Percentiles rank a stretch among this genome's conserved stretches.
phyloP scores from a whole-genome alignment of 2,329 filamentous ascomycete genomes.

The Colletotrichum tanaceti region DNA sequence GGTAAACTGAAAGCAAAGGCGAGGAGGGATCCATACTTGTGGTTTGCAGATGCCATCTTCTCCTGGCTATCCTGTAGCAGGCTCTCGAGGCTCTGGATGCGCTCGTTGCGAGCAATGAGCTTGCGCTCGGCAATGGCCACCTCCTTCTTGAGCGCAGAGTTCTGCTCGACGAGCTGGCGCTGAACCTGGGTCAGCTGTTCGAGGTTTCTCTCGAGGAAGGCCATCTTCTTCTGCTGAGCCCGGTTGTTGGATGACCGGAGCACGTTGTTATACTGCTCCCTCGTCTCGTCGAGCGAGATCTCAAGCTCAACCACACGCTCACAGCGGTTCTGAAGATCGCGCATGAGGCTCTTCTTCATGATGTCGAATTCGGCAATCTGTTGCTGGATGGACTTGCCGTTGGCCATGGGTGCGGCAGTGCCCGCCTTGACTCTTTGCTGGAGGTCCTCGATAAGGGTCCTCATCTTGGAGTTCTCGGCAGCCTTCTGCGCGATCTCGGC shows the following conservation, averaged over 20 bases:
- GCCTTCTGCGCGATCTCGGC: slow-evolving; percentile 80
- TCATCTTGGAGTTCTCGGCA: slow-evolving; percentile 85
- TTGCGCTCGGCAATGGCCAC: slow-evolving; percentile 98
- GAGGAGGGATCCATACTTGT: slow-evolving; percentile 73
- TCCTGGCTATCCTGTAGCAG: slow-evolving; percentile 97
- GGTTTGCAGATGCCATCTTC: slow-evolving; percentile 96
- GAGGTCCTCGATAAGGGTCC: slow-evolving; percentile 82
- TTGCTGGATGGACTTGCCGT: slow-evolving; percentile 94
- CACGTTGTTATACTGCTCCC: slow-evolving; percentile 99
- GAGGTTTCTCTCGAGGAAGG: slow-evolving; percentile 96
- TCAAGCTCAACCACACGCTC: slow-evolving; percentile 98
- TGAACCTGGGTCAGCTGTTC: slow-evolving; percentile 98
- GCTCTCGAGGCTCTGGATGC: slow-evolving; percentile 92
- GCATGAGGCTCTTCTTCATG: slow-evolving; percentile 99
- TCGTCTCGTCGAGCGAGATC: slow-evolving; percentile 95
- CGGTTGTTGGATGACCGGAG: slow-evolving; percentile 96
- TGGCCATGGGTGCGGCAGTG: slow-evolving; percentile 69
- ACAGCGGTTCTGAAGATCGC: slow-evolving; percentile 96
- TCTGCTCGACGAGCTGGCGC: slow-evolving; percentile 97
- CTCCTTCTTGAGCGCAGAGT: slow-evolving; percentile 97
- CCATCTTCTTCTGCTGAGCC: slow-evolving; percentile 99
- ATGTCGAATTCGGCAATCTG: slow-evolving; percentile 98
- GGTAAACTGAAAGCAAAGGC: background rate
- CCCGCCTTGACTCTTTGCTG: slow-evolving; percentile 78
- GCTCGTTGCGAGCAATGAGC: slow-evolving; percentile 94